Evolutionary conservation across 345 rosid genomes (phyloP).

Genomic region (Firmiana major): DNA sequence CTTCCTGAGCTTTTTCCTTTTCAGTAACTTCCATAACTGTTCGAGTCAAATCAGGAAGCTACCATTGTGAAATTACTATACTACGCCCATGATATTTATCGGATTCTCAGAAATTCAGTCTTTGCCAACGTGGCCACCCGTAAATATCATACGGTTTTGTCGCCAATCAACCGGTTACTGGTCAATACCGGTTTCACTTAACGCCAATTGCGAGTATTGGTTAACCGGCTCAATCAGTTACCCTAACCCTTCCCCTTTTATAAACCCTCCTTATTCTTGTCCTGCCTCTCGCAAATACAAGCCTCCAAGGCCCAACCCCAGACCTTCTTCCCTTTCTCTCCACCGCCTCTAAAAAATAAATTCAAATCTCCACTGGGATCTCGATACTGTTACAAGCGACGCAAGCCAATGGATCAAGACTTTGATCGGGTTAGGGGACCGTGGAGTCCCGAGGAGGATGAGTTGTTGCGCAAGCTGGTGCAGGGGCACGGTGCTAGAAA

Average conservation of each 20-base stretch:
- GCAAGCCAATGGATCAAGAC: background rate
- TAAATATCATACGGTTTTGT: conserved; percentile 25
- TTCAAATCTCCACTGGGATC: background rate
- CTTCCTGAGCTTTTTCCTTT: background rate
- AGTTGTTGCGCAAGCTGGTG: conserved; percentile 37
- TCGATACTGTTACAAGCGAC: background rate
- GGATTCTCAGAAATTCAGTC: conserved; percentile 11
- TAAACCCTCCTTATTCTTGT: background rate
- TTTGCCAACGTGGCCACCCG: conserved; percentile 23
- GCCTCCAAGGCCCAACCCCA: background rate
- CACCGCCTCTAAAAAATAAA: background rate
- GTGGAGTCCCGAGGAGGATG: conserved; percentile 61
- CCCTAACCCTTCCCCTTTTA: conserved; percentile 9
- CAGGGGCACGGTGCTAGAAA: conserved; percentile 45
- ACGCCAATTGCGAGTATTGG: conserved; percentile 4
- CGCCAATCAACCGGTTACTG: conserved; percentile 24
- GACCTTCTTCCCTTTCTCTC: background rate
- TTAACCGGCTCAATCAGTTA: conserved; percentile 31
- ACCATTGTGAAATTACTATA: background rate
- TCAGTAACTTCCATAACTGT: conserved; percentile 23
- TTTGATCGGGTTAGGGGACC: conserved; percentile 36
- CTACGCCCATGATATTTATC: background rate
- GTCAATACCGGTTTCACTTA: conserved; percentile 16
- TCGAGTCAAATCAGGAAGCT: conserved; percentile 14
- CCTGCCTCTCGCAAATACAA: background rate